Evolutionary conservation across 176 grass and related monocot species (phyloP).

Genomic region (bread wheat (Triticum aestivum)): DNA sequence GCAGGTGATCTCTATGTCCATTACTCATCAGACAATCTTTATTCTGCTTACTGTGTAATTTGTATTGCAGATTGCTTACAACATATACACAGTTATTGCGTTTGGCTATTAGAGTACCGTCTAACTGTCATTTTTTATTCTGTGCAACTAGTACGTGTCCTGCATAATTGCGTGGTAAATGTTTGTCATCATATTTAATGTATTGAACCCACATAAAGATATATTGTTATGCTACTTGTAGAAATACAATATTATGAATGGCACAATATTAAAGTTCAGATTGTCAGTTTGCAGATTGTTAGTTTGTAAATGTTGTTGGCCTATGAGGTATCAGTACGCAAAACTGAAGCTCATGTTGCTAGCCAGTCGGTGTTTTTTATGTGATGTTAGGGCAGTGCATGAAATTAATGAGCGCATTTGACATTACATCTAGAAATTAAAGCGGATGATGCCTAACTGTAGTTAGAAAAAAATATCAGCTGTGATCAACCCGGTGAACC

Average conservation of each 20-base stretch:
- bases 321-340: neutral
- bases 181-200: neutral
- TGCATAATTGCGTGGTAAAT: neutral
- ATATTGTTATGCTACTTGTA: neutral
- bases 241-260: neutral
- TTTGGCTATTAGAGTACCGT: neutral
- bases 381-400: neutral
- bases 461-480: neutral
- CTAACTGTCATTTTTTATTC: neutral
- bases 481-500: neutral
- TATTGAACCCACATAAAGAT: neutral
- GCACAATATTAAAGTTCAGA: neutral
- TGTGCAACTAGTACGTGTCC: neutral
- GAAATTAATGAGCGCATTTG: neutral
- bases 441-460: neutral
- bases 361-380: neutral
- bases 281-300: neutral
- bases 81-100: neutral
- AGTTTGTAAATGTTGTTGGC: neutral
- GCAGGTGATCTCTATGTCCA: conserved; percentile 39
- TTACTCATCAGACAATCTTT: neutral
- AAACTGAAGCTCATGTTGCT: neutral
- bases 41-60: neutral
- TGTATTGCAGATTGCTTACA: neutral
- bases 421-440: neutral